Percentiles rank a stretch among this genome's conserved stretches.
Conservation (phyloP, 768 basidiomycete species). For the Leccinum subgranulosum region DNA sequence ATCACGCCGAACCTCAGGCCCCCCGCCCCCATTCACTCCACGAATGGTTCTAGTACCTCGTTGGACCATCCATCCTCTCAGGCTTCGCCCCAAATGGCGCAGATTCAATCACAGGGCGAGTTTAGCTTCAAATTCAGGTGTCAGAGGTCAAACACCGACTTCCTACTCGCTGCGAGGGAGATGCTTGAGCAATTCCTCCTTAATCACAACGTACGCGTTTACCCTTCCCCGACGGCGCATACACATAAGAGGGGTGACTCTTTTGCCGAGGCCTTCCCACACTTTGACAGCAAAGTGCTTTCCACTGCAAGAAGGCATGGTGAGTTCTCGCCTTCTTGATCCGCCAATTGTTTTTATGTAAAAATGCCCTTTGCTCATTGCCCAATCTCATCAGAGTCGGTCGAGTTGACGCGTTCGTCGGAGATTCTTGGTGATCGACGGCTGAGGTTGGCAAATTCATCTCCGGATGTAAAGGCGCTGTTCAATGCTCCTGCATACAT, state of each 20-base stretch:
- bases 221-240: conserved; percentile 75
- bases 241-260: conserved; percentile 87
- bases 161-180: conserved; percentile 84
- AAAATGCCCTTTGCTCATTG: conserved; percentile 1
- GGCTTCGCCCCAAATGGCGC: conserved; percentile 16
- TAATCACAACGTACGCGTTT: conserved; percentile 78
- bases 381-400: conserved; percentile 52
- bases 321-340: conserved; percentile 21
- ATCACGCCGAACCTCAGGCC: conserved; percentile 77
- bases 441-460: conserved; percentile 81
- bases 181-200: conserved; percentile 90
- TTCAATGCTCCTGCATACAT: conserved; percentile 86
- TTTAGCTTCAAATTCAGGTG: conserved; percentile 95
- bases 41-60: conserved; percentile 46
- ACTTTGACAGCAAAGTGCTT: conserved; percentile 93
- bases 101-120: conserved; percentile 43
- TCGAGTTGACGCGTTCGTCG: conserved; percentile 63
- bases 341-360: conserved; percentile 31
- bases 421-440: conserved; percentile 69
- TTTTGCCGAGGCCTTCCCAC: conserved; percentile 93
- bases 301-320: conserved; percentile 74
- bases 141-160: conserved; percentile 93
- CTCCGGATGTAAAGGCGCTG: conserved; percentile 92
- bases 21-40: conserved; percentile 30
- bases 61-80: conserved; percentile 44